Evolutionary conservation across 805 yeast genomes (phyloP).

Genomic region (Blastobotrys muscicola): DNA sequence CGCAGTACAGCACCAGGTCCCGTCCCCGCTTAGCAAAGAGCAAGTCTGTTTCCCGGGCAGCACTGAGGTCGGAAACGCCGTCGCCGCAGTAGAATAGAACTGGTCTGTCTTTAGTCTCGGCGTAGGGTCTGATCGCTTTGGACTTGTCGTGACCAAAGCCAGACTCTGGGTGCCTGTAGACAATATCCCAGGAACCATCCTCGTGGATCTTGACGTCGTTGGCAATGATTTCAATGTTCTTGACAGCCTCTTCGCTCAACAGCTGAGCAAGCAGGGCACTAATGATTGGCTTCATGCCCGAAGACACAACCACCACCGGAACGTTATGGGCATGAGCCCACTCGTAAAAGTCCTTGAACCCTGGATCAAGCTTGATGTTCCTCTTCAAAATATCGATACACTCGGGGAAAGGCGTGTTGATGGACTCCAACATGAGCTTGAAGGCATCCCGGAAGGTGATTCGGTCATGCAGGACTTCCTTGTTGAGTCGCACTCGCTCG

Average conservation of each 20-base stretch:
- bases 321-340: constrained; percentile 67
- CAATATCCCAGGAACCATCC: constrained; percentile 69
- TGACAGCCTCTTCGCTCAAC: constrained; percentile 67
- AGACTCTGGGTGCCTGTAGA: constrained; percentile 67
- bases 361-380: constrained; percentile 76
- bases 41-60: constrained; percentile 90
- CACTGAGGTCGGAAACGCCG: constrained; percentile 91
- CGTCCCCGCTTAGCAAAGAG: constrained; percentile 89
- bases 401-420: constrained; percentile 65
- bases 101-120: constrained; percentile 40
- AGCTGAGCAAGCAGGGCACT: constrained; percentile 62
- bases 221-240: constrained; percentile 69
- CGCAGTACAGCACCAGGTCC: constrained; percentile 80
- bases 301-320: constrained; percentile 80
- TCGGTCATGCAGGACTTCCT: constrained; percentile 60
- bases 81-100: constrained; percentile 89
- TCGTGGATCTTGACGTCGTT: constrained; percentile 55
- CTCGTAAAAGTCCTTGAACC: constrained; percentile 69
- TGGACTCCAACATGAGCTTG: constrained; percentile 71
- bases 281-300: constrained; percentile 92
- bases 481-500: constrained; percentile 57
- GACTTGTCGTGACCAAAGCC: constrained; percentile 94
- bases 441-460: constrained; percentile 67
- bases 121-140: constrained; percentile 51
- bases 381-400: constrained; percentile 61